These are phyloP conservation scores for Cladosporium austrohemisphaericum DNA, from an alignment of 2,329 filamentous ascomycete species.

Conservation along the genomic window DNA sequence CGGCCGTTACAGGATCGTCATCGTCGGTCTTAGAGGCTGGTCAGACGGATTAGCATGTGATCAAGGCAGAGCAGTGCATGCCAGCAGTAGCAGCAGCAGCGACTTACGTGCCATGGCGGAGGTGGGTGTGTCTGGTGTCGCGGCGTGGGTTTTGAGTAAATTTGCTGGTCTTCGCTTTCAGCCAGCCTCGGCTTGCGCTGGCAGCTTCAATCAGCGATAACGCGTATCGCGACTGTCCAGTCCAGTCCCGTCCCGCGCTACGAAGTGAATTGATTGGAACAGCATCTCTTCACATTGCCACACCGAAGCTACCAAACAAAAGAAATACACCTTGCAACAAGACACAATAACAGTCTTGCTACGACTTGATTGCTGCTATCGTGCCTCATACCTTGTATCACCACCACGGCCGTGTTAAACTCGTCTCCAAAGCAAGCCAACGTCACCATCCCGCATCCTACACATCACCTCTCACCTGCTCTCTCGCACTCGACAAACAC, in stretches of 20 bases:
- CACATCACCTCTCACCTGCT: not conserved
- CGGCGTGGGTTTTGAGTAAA: constrained; percentile 8
- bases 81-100: too few relatives aligned
- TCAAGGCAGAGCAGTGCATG: not conserved
- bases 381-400: too few relatives aligned
- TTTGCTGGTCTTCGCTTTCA: not conserved
- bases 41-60: not conserved
- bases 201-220: constrained; percentile 11
- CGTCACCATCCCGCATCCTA: constrained; percentile 8
- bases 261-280: too few relatives aligned
- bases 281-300: too few relatives aligned
- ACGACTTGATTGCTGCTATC: too few relatives aligned
- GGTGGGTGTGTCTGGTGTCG: not conserved
- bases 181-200: constrained; percentile 9
- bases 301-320: too few relatives aligned
- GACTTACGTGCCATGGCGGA: constrained; percentile 25
- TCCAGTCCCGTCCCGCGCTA: not conserved
- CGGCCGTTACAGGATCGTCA: constrained; percentile 47
- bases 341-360: too few relatives aligned
- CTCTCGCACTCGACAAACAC: constrained; percentile 1
- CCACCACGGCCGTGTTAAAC: too few relatives aligned
- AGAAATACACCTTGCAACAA: too few relatives aligned
- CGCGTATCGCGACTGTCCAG: not conserved
- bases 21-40: constrained; percentile 20
- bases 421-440: constrained; percentile 2